phyloP scores from a whole-genome alignment of 2,329 filamentous ascomycete species.

The Fusarium cicatricum region DNA sequence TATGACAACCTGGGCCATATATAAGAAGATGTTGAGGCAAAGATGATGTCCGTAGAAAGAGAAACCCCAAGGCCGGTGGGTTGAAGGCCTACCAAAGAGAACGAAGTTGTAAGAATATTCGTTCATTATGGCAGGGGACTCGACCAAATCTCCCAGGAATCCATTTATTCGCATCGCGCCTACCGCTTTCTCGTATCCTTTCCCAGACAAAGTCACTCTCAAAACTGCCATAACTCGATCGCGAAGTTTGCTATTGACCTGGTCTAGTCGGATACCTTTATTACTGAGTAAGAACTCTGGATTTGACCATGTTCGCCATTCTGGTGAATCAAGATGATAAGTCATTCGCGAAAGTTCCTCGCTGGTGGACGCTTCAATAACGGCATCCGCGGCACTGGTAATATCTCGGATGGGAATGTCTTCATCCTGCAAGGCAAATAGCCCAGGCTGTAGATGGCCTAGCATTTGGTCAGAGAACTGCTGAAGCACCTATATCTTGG shows the following conservation, averaged over 20 bases:
- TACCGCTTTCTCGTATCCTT: constrained; percentile 75
- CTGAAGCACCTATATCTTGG: too few relatives aligned
- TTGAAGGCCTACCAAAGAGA: constrained; percentile 70
- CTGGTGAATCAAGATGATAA: constrained; percentile 72
- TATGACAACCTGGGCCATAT: constrained; percentile 70
- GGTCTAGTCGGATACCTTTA: constrained; percentile 75
- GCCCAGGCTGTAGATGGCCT: too few relatives aligned
- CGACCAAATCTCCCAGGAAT: constrained; percentile 74
- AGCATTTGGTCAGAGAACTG: too few relatives aligned
- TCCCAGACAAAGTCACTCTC: constrained; percentile 66
- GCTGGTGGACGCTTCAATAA: constrained; percentile 44
- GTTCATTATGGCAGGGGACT: constrained; percentile 71
- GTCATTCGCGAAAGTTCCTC: constrained; percentile 56
- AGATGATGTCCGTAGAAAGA: constrained; percentile 82
- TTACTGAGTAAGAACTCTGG: constrained; percentile 75
- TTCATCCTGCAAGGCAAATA: constrained; percentile 71
- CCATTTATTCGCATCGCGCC: constrained; percentile 77
- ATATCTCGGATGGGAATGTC: constrained; percentile 67
- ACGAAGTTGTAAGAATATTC: constrained; percentile 79
- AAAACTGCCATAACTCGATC: constrained; percentile 64
- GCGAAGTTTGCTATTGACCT: constrained; percentile 54
- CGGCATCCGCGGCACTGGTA: constrained; percentile 61
- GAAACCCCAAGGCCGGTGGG: constrained; percentile 71
- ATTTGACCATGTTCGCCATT: constrained; percentile 76
- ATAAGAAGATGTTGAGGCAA: constrained; percentile 75